A percentile compares a stretch with the other conserved stretches of the same genome.
Conservation (phyloP, 176 grass and related monocot genomes). For the Phoenix dactylifera region DNA sequence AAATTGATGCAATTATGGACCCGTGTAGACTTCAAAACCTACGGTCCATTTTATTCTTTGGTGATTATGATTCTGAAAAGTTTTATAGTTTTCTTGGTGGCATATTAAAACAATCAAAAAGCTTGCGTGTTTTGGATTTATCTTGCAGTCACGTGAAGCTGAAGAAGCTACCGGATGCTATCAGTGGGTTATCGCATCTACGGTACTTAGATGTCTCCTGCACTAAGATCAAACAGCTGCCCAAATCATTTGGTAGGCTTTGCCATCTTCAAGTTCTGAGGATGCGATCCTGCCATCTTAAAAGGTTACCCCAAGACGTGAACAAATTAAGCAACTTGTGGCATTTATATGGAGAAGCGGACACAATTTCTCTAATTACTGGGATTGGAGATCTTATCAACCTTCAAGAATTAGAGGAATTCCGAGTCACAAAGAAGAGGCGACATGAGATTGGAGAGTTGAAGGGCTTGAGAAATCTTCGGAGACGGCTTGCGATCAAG, state of each 20-base stretch:
- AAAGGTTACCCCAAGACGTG: too few relatives aligned
- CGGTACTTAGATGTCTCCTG: neutral
- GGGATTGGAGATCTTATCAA: too few relatives aligned
- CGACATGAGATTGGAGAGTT: constrained; percentile 1
- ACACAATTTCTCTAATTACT: too few relatives aligned
- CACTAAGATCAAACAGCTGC: too few relatives aligned
- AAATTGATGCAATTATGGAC: neutral
- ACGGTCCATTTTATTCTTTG: neutral
- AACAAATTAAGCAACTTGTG: too few relatives aligned
- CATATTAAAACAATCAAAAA: neutral
- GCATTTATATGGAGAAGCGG: too few relatives aligned
- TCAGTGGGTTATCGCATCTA: constrained; percentile 16
- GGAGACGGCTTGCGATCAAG: too few relatives aligned
- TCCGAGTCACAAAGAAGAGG: too few relatives aligned
- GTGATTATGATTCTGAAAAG: neutral
- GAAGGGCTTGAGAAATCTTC: neutral
- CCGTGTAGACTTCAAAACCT: neutral
- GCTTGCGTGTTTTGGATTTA: constrained; percentile 21
- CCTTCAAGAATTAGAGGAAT: too few relatives aligned
- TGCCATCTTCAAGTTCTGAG: too few relatives aligned
- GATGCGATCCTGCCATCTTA: too few relatives aligned
- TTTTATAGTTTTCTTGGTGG: neutral
- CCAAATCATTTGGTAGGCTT: neutral
- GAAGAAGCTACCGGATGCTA: neutral
- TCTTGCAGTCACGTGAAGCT: too few relatives aligned